phyloP scores from a whole-genome alignment of 2,329 filamentous ascomycete species.

The Leptographium flavum region DNA sequence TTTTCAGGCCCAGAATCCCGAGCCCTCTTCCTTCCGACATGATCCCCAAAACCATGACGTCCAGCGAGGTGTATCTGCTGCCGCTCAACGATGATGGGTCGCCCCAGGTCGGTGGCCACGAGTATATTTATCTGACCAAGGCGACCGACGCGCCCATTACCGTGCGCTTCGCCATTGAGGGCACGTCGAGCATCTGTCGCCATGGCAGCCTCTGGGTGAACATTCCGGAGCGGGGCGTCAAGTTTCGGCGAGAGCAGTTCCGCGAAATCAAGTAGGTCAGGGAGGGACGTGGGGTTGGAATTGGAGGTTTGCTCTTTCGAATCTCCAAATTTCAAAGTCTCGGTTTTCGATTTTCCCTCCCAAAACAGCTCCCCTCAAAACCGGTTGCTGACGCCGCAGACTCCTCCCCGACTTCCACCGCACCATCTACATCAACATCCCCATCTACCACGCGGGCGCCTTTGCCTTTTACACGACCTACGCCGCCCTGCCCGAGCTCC shows the following conservation, averaged over 20 bases:
- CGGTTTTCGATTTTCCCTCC: background rate
- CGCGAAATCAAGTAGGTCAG: conserved; percentile 88
- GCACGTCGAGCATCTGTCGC: conserved; percentile 88
- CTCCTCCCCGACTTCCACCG: conserved; percentile 86
- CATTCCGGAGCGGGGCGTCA: conserved; percentile 61
- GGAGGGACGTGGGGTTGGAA: too few relatives aligned
- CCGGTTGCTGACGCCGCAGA: conserved; percentile 30
- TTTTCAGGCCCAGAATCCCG: background rate
- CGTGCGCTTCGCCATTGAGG: conserved; percentile 81
- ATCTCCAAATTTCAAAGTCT: too few relatives aligned
- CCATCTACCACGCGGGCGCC: conserved; percentile 68
- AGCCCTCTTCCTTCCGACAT: conserved; percentile 21
- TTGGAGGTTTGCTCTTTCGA: too few relatives aligned
- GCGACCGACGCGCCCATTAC: conserved; percentile 58
- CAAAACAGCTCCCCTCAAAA: background rate
- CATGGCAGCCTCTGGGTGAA: conserved; percentile 96
- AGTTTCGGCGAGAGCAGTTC: conserved; percentile 68
- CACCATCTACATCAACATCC: conserved; percentile 78
- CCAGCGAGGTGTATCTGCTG: conserved; percentile 69
- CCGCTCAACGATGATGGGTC: conserved; percentile 87
- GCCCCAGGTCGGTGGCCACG: conserved; percentile 64
- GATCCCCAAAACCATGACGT: conserved; percentile 47
- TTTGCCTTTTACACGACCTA: conserved; percentile 94
- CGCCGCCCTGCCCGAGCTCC: conserved; percentile 68
- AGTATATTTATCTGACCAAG: conserved; percentile 84